These are phyloP conservation scores for Plantago elongata DNA, from an alignment of 257 asterid genomes.

Conservation along the genomic window DNA sequence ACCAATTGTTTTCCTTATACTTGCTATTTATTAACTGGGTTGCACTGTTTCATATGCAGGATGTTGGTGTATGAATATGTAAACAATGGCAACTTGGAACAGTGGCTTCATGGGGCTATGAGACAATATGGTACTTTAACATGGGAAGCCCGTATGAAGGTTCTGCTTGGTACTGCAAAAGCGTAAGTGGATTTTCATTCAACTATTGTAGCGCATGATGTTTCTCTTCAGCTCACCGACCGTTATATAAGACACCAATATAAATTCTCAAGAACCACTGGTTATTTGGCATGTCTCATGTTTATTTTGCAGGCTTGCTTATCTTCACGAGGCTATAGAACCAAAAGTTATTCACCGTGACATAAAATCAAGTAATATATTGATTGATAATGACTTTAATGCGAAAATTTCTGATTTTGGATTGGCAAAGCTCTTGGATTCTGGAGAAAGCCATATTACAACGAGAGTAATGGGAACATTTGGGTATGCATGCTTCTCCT, in stretches of 20 bases:
- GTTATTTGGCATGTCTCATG: background rate
- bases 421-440: constrained; percentile 86
- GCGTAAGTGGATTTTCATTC: constrained; percentile 61
- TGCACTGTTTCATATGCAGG: constrained; percentile 35
- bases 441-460: constrained; percentile 91
- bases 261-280: background rate
- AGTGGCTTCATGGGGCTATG: constrained; percentile 98
- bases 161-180: constrained; percentile 90
- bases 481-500: constrained; percentile 45
- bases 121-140: constrained; percentile 72
- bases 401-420: constrained; percentile 97
- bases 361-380: constrained; percentile 93
- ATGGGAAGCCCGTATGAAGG: constrained; percentile 97
- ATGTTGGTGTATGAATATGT: constrained; percentile 96
- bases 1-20: constrained; percentile 1
- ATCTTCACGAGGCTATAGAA: constrained; percentile 93
- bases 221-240: too few relatives aligned
- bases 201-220: background rate
- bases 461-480: constrained; percentile 99
- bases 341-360: constrained; percentile 97
- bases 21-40: constrained; percentile 10
- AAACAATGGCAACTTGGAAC: constrained; percentile 89
- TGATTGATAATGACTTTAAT: constrained; percentile 75
- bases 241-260: background rate
- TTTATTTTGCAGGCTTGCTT: constrained; percentile 70